phyloP scores from a whole-genome alignment of 2,329 filamentous ascomycete genomes.

The Fusarium concolor region DNA sequence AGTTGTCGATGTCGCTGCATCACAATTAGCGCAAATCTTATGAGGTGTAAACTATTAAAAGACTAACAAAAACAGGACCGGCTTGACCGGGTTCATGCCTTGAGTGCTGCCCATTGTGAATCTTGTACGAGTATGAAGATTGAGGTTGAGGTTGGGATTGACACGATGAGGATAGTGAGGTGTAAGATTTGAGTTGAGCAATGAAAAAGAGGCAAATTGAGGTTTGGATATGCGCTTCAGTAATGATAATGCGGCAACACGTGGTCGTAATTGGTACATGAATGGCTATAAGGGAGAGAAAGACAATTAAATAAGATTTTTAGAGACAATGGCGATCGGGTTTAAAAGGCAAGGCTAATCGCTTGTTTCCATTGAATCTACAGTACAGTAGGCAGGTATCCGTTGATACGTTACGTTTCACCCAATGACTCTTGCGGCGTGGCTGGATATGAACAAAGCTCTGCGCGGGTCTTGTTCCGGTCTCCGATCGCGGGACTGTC shows the following conservation, averaged over 20 bases:
- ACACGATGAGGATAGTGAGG: slow-evolving; percentile 18
- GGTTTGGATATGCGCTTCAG: slow-evolving; percentile 34
- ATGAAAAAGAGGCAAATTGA: slow-evolving; percentile 15
- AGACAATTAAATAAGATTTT: slow-evolving; percentile 20
- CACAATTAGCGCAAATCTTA: slow-evolving; percentile 19
- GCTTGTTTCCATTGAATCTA: slow-evolving; percentile 15
- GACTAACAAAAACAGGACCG: slow-evolving; percentile 59
- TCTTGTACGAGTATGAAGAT: slow-evolving; percentile 12
- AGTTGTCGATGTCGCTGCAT: slow-evolving; percentile 97
- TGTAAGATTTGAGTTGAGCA: slow-evolving; percentile 27
- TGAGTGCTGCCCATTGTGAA: slow-evolving; percentile 51
- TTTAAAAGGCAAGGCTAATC: slow-evolving; percentile 24
- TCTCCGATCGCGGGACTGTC: slow-evolving; percentile 33
- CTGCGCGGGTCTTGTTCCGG: neutral
- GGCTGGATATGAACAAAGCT: slow-evolving; percentile 34
- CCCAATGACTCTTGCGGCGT: slow-evolving; percentile 44
- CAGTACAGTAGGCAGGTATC: slow-evolving; percentile 12
- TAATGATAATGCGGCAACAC: slow-evolving; percentile 30
- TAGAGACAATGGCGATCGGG: slow-evolving; percentile 17
- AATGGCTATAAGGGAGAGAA: slow-evolving; percentile 23
- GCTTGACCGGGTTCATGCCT: slow-evolving; percentile 50
- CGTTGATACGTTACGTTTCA: slow-evolving; percentile 14
- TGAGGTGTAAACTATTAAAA: neutral
- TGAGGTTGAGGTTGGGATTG: slow-evolving; percentile 21
- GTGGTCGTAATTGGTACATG: slow-evolving; percentile 41